These are phyloP conservation scores for Domatiomyces globalis DNA, from an alignment of 2,329 filamentous ascomycete species.

Conservation along the genomic window DNA sequence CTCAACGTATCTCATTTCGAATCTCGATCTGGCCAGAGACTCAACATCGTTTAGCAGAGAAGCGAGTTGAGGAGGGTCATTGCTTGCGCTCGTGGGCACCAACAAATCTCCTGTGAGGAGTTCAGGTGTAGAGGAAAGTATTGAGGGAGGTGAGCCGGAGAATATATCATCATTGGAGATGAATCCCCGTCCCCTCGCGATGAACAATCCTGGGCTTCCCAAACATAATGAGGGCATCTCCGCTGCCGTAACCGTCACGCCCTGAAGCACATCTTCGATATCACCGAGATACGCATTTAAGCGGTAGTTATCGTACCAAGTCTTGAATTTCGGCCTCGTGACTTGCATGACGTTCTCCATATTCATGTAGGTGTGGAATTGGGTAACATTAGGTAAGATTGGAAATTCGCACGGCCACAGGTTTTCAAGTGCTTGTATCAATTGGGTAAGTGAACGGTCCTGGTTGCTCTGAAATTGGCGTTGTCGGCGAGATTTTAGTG, in stretches of 20 bases:
- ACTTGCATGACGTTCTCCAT: conserved; percentile 1
- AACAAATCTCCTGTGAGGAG: neutral
- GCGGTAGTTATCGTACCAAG: conserved; percentile 10
- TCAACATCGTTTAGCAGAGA: neutral
- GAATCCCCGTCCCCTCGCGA: neutral
- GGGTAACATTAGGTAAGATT: neutral
- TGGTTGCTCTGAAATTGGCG: neutral
- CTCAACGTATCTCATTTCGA: neutral
- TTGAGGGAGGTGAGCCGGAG: neutral
- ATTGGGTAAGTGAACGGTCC: neutral
- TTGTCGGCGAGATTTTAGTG: neutral
- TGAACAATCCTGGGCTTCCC: neutral
- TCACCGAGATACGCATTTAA: conserved; percentile 5
- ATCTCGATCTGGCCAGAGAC: neutral
- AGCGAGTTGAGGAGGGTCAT: neutral
- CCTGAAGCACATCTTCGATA: conserved; percentile 4
- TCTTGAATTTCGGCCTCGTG: conserved; percentile 3
- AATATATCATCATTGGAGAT: neutral
- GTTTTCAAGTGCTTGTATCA: conserved; percentile 1
- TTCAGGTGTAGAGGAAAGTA: neutral
- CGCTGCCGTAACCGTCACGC: neutral
- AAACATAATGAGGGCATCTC: neutral
- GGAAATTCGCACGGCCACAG: conserved; percentile 2
- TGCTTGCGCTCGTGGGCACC: neutral
- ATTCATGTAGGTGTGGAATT: conserved; percentile 1